Conservation (phyloP, 805 yeast genomes). For the Yueomyces sinensis region DNA sequence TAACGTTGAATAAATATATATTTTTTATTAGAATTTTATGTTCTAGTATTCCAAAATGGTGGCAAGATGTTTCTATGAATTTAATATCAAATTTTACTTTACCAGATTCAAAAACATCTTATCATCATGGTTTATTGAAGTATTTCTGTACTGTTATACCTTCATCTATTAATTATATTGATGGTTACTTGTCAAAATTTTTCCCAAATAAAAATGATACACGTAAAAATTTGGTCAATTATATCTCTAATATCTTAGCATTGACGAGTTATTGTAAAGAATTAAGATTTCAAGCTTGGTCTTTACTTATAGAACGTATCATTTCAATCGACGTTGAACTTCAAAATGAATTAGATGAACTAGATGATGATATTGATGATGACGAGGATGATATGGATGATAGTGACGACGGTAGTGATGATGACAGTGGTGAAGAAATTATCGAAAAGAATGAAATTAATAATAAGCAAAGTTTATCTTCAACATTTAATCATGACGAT, state of each 20-base stretch:
- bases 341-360: conserved; percentile 76
- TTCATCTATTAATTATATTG: conserved; percentile 58
- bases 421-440: conserved; percentile 23
- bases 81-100: conserved; percentile 49
- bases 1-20: conserved; percentile 42
- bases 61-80: conserved; percentile 64
- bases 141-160: conserved; percentile 66
- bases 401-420: conserved; percentile 22
- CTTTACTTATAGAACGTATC: conserved; percentile 60
- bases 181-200: conserved; percentile 38
- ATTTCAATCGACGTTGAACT: conserved; percentile 86
- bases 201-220: conserved; percentile 75
- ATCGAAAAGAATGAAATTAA: conserved; percentile 23
- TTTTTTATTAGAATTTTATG: conserved; percentile 68
- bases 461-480: conserved; percentile 14
- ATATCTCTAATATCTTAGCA: conserved; percentile 48
- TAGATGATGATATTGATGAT: conserved; percentile 60
- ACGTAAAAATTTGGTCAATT: conserved; percentile 41
- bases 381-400: conserved; percentile 31
- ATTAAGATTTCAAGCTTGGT: conserved; percentile 65
- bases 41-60: conserved; percentile 81
- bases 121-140: conserved; percentile 54
- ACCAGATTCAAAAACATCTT: conserved; percentile 18
- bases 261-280: conserved; percentile 64
- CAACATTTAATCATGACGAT: conserved; percentile 13